These are phyloP conservation scores for Pseudoscleropodium purum DNA, from an alignment of 225 moss, liverwort and hornwort genomes.

Conservation along the genomic window DNA sequence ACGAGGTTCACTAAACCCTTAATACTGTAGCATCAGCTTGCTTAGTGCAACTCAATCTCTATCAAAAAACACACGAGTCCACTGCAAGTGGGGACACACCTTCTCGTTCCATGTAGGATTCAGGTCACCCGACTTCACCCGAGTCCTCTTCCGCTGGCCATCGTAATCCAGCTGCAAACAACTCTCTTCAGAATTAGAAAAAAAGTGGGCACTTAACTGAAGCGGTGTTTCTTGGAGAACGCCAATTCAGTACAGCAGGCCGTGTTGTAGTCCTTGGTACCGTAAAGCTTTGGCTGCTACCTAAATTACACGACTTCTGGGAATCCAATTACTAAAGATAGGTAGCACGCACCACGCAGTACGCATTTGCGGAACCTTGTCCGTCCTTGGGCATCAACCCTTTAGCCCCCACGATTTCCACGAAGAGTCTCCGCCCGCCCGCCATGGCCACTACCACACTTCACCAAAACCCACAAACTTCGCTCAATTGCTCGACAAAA, in stretches of 20 bases:
- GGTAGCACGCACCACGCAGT: conserved; percentile 32
- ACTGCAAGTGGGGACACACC: neutral
- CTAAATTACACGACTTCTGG: neutral
- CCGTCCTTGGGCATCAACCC: conserved; percentile 53
- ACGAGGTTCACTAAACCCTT: neutral
- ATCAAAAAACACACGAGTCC: too few relatives aligned
- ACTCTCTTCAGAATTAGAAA: neutral
- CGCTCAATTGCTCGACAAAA: neutral
- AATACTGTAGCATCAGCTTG: neutral
- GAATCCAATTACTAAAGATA: neutral
- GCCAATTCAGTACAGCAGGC: neutral
- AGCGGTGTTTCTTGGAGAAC: too few relatives aligned
- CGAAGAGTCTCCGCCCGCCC: conserved; percentile 22
- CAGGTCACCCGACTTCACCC: conserved; percentile 48
- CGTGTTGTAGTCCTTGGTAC: too few relatives aligned
- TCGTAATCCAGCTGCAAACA: conserved; percentile 62
- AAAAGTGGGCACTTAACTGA: too few relatives aligned
- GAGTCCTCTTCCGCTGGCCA: conserved; percentile 73
- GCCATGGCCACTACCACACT: conserved; percentile 8
- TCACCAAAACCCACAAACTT: neutral
- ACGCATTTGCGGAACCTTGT: conserved; percentile 46
- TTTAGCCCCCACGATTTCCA: conserved; percentile 39
- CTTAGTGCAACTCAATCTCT: neutral
- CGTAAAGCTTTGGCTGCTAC: neutral
- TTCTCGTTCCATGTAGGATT: conserved; percentile 73